Evolutionary conservation across 2,329 filamentous ascomycete genomes (phyloP).

Genomic region (Trichoderma cornu-damae): DNA sequence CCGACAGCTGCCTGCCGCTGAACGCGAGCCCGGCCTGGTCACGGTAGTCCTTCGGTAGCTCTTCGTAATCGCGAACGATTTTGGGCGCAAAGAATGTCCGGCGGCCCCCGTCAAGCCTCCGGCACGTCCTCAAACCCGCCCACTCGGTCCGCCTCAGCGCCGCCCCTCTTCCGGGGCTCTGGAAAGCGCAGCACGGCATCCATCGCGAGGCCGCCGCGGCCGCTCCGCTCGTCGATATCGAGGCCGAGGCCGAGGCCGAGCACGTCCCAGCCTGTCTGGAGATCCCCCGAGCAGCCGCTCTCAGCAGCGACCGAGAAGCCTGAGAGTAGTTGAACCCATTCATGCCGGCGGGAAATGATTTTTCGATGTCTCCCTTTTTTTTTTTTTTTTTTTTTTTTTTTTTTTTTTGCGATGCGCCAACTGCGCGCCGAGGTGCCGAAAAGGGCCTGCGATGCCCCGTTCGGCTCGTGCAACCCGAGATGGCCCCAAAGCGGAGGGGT

Average conservation of each 20-base stretch:
- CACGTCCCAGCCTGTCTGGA: constrained; percentile 4
- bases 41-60: constrained; percentile 53
- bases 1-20: constrained; percentile 43
- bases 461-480: background rate
- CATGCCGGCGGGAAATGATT: constrained; percentile 22
- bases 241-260: constrained; percentile 14
- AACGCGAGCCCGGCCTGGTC: constrained; percentile 54
- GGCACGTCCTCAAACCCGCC: constrained; percentile 4
- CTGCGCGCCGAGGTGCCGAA: constrained; percentile 10
- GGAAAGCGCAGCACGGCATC: constrained; percentile 18
- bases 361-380: too few species aligned
- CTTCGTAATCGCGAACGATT: constrained; percentile 49
- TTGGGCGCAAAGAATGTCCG: constrained; percentile 34
- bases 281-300: constrained; percentile 27
- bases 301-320: constrained; percentile 30
- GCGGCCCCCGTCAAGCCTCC: constrained; percentile 23
- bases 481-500: background rate
- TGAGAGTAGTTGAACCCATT: constrained; percentile 28
- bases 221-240: constrained; percentile 16
- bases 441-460: constrained; percentile 8
- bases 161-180: background rate
- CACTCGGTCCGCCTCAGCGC: background rate
- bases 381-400: background rate
- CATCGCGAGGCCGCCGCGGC: constrained; percentile 20
- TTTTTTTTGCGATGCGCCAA: constrained; percentile 8